phyloP scores from a whole-genome alignment of 345 rosid species.

The Turnera subulata region DNA sequence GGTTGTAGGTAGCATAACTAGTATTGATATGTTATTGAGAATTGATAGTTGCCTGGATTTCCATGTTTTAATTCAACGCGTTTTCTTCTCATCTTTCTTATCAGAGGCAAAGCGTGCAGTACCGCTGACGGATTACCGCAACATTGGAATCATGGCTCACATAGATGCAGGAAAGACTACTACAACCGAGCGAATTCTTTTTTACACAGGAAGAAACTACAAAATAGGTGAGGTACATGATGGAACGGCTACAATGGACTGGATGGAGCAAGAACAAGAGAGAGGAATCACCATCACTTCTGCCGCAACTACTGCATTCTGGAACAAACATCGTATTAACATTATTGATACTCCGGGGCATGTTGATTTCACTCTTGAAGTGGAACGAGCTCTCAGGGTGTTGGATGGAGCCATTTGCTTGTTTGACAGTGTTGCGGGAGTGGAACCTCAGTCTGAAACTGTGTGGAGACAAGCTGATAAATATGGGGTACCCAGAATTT shows the following conservation, averaged over 20 bases:
- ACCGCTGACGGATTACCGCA: conserved; percentile 79
- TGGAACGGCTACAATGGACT: conserved; percentile 99
- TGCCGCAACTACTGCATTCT: conserved; percentile 91
- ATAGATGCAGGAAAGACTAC: conserved; percentile 99
- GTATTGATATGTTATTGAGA: background rate
- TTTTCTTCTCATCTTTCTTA: conserved; percentile 9
- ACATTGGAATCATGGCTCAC: conserved; percentile 99
- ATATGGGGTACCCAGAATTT: conserved; percentile 94
- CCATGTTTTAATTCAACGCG: conserved; percentile 6
- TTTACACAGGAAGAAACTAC: conserved; percentile 91
- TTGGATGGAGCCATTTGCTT: conserved; percentile 94
- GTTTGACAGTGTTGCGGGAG: conserved; percentile 99
- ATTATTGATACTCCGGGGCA: conserved; percentile 97
- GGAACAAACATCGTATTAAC: conserved; percentile 89
- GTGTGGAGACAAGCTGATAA: conserved; percentile 99
- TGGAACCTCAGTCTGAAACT: conserved; percentile 98
- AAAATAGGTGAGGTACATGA: conserved; percentile 98
- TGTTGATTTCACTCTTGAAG: conserved; percentile 95
- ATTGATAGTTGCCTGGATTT: conserved; percentile 6
- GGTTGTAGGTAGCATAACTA: too few relatives aligned
- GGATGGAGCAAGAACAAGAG: conserved; percentile 99
- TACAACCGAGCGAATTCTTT: conserved; percentile 82
- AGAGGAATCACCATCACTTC: conserved; percentile 98
- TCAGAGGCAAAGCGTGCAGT: conserved; percentile 60
- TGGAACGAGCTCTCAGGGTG: conserved; percentile 93